Base-by-base conservation (phyloP, 768 basidiomycete species). In the Boletus subcaerulescens region DNA sequence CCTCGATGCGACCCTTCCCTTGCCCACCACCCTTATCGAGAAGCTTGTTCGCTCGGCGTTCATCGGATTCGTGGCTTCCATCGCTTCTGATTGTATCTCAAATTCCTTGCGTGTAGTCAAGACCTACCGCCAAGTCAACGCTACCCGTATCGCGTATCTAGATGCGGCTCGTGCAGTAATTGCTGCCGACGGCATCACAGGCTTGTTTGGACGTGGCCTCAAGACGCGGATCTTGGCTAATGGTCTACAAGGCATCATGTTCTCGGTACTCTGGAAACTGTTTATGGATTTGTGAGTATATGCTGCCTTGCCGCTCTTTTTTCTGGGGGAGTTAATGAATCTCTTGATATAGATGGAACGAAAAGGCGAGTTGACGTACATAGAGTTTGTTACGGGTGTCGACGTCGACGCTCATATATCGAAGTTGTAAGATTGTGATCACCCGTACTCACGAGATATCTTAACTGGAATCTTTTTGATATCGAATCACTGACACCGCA, bases 51-150 rank as follows among this genome's bases (percentile, higher is more conserved):
- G 96, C 17, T 88, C 92, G 43, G 94, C 93, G 0, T 82, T 94
- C 69, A 97, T 98, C 59, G 96, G 94, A 1, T 98, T 98, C 70
- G 77, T 74, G 31, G 92, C 94, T 1, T 92, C 91, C 5, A 77
- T 97, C 49, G 77, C 85, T 3, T 94, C 91, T 12, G 96, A 98
- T 66, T 89, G 86, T 2, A 66, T 89, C 40, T 91, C 89, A 42
- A 98, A 98, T 74, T 92, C 88, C 6, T 75, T 98, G 2, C 83
- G 93, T 18, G 95, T 98, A 3, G 73, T 98, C 66, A 98, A 98
- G 80, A 98, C 96, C 0, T 98, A 97, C 72, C 77, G 95, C 15
- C 96, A 98, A 69, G 93, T 95, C 32, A 84, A 93, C 65, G 86
- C 88, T 56, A 83, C 82, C 5, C 80, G 83, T 31, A 87, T 98